A percentile compares a stretch with the other conserved stretches of the same genome.
Conservation (phyloP, 768 basidiomycete species). For the Nevesoporus exiguus region DNA sequence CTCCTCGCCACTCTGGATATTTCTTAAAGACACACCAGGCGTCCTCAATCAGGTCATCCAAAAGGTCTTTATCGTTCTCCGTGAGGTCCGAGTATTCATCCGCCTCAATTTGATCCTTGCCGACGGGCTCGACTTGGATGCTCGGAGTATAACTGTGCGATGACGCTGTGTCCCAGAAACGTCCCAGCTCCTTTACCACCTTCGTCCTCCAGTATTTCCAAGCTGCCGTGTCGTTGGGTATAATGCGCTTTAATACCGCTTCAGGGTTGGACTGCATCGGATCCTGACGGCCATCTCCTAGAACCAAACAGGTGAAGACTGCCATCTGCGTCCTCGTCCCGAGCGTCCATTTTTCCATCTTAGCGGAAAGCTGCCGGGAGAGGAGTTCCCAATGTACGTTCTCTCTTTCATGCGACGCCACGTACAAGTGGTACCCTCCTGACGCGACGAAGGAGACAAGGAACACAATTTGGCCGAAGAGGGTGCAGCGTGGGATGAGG, state of each 20-base stretch:
- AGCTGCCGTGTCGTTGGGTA: conserved; percentile 29
- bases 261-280: conserved; percentile 2
- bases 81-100: conserved; percentile 9
- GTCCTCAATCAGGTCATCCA: conserved; percentile 17
- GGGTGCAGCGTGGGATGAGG: conserved; percentile 25
- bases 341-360: conserved; percentile 11
- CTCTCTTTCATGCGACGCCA: conserved; percentile 32
- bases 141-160: conserved; percentile 8
- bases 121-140: conserved; percentile 7
- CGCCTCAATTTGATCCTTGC: conserved; percentile 6
- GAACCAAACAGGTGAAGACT: conserved; percentile 24
- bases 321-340: conserved; percentile 30
- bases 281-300: conserved; percentile 9
- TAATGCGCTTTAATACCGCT: conserved; percentile 10
- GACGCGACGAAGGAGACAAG: conserved; percentile 29
- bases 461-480: conserved; percentile 34
- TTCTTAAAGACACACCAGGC: conserved; percentile 23
- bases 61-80: conserved; percentile 4
- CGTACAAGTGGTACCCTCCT: conserved; percentile 31
- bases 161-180: conserved; percentile 4
- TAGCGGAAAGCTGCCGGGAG: conserved; percentile 1
- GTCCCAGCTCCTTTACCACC: conserved; percentile 16
- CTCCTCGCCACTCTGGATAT: conserved; percentile 14
- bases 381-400: conserved; percentile 20
- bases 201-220: conserved; percentile 29